Evolutionary conservation across 192 early-diverging fungal genomes (phyloP), one percentile per base, ranked within the genome.

Genomic region (Linnemannia exigua): DNA sequence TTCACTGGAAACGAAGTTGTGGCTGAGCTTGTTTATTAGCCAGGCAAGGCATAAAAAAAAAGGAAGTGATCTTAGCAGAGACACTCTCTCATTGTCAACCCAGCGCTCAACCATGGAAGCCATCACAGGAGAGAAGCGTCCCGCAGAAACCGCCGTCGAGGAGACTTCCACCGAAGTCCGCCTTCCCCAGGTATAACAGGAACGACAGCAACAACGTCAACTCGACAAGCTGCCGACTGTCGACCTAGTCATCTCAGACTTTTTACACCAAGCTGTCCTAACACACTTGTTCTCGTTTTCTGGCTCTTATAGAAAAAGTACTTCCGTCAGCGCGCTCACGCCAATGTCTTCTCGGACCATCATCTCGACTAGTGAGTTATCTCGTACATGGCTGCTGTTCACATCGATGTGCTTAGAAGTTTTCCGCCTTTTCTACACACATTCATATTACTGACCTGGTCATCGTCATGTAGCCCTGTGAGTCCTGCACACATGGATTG

Each of bases 301-400:
- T 63, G 25, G 58, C 58, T 33, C 35, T 50, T 88, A 7, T 90
- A 96, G 91, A 96, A 99, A 91, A 94, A 95, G 75, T 97, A 90
- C 81, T 95, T 93, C 79, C 89, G 94, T 33, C 94, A 96, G 84
- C 95, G 98, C 67, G 99, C 99, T 16, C 99, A 99, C 80, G 97
- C 97, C 70, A 99, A 99, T 81, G 94, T 96, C 5, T 99, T 99
- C 84, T 97, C 96, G 35, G 99, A 99, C 87, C 97, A 99, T 86
- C 91, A 93, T 11, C 90, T 99, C 63, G 95, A 96, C 69, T 99
- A 99, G 92, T 96, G 91, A 85, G 92, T 72, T 11, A n/a, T 22
- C 33, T 5, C 46, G 7, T 52, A 51, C 20, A 47, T 31, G 11
- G 28, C 14, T 63, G 28, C 14, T 63, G 41, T 44, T 6, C 41